A percentile compares a stretch with the other conserved stretches of the same genome.
These are phyloP conservation scores for Erysimum cheiri DNA, from an alignment of 441 rosid genomes.

Conservation along the genomic window DNA sequence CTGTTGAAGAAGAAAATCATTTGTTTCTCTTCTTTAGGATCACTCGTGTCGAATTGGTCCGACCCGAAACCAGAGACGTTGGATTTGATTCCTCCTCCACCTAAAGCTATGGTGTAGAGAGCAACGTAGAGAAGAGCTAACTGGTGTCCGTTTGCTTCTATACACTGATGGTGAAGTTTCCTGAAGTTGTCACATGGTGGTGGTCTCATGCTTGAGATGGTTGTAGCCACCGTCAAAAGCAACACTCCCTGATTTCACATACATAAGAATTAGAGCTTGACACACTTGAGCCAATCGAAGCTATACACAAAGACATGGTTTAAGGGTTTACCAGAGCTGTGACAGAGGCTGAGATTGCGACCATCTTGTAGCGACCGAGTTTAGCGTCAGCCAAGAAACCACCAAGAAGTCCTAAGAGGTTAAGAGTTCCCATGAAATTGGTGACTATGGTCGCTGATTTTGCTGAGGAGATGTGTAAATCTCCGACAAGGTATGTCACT, in stretches of 20 bases:
- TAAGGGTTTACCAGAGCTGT: slow-evolving; percentile 62
- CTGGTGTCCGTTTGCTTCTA: slow-evolving; percentile 69
- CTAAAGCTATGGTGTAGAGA: slow-evolving; percentile 78
- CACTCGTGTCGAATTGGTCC: slow-evolving; percentile 76
- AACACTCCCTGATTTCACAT: slow-evolving; percentile 62
- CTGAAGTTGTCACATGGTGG: slow-evolving; percentile 68
- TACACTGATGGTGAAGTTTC: slow-evolving; percentile 63
- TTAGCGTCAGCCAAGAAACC: slow-evolving; percentile 94
- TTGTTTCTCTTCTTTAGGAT: slow-evolving; percentile 78
- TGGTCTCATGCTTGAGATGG: slow-evolving; percentile 73
- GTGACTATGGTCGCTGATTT: slow-evolving; percentile 84
- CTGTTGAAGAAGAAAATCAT: slow-evolving; percentile 94
- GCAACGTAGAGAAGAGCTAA: slow-evolving; percentile 78
- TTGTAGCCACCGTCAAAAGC: slow-evolving; percentile 71
- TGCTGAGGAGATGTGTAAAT: slow-evolving; percentile 75
- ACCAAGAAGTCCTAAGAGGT: slow-evolving; percentile 83
- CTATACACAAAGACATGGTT: not conserved
- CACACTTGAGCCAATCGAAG: not conserved
- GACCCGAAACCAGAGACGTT: slow-evolving; percentile 91
- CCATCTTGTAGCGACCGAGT: slow-evolving; percentile 82
- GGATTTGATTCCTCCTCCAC: slow-evolving; percentile 94
- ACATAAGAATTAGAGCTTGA: not conserved
- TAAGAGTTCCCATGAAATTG: slow-evolving; percentile 89
- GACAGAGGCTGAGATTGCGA: slow-evolving; percentile 64
- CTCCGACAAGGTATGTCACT: slow-evolving; percentile 85